These are phyloP conservation scores for Tetragonia tetragonoides DNA, from an alignment of 148 eudicot species.

Conservation along the genomic window DNA sequence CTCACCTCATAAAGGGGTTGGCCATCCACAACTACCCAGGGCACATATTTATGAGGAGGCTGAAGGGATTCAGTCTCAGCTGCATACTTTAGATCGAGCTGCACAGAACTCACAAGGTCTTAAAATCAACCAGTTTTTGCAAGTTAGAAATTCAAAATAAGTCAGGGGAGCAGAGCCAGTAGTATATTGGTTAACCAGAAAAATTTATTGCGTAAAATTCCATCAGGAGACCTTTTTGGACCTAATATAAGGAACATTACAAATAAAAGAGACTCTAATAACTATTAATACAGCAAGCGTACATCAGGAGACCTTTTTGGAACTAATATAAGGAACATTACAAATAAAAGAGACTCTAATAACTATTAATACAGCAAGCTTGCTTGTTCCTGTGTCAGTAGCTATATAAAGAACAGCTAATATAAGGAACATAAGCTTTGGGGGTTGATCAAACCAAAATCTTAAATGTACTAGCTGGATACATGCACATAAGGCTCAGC, in stretches of 20 bases:
- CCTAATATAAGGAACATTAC: too few relatives aligned
- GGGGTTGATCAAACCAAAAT: not conserved
- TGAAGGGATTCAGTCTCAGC: slow-evolving; percentile 56
- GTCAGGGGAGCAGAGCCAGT: not conserved
- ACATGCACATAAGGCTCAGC: not conserved
- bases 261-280: too few relatives aligned
- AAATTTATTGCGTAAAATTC: too few relatives aligned
- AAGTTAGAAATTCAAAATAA: not conserved
- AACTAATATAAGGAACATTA: too few relatives aligned
- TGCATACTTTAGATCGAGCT: slow-evolving; percentile 73
- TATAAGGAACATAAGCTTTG: not conserved
- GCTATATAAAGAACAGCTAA: not conserved
- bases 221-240: too few relatives aligned
- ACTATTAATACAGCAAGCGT: not conserved
- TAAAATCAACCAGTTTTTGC: not conserved
- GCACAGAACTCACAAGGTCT: slow-evolving; percentile 23
- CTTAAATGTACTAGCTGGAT: not conserved
- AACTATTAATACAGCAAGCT: not conserved
- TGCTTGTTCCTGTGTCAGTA: not conserved
- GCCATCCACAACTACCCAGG: slow-evolving; percentile 86
- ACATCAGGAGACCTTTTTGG: too few relatives aligned
- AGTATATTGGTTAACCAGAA: not conserved
- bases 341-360: too few relatives aligned
- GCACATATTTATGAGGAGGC: slow-evolving; percentile 78
- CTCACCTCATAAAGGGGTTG: slow-evolving; percentile 75